Conservation (phyloP, 208 protist species). For the Acanthamoeba sp. region DNA sequence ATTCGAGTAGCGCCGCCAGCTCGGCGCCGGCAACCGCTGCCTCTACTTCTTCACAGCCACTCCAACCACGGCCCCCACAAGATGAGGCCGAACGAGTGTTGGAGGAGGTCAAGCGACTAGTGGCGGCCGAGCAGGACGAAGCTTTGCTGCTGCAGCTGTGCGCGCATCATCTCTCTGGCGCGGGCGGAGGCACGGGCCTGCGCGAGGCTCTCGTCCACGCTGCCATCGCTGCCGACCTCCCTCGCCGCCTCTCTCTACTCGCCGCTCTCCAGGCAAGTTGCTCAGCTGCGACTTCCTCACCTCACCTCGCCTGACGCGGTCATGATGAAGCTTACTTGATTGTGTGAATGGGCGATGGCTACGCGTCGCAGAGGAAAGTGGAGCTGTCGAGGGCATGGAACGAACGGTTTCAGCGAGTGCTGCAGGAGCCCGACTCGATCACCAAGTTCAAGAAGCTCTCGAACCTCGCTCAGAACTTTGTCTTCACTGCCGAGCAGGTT, state of each 20-base stretch:
- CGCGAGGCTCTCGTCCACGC: slow-evolving; percentile 16
- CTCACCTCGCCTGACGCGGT: too few species aligned
- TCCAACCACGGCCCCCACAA: background rate
- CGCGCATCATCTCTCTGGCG: background rate
- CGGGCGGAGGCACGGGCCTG: background rate
- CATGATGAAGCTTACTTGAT: too few species aligned
- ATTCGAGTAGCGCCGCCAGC: background rate
- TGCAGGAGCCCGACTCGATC: slow-evolving; percentile 49
- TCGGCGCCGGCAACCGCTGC: too few species aligned
- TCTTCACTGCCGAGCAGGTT: slow-evolving; percentile 66
- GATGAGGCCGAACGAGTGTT: background rate
- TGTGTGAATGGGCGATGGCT: too few species aligned
- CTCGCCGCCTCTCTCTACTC: background rate
- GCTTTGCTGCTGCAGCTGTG: slow-evolving; percentile 7
- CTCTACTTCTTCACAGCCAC: too few species aligned
- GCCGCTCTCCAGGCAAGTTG: background rate
- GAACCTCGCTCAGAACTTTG: slow-evolving; percentile 64
- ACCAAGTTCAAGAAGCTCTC: slow-evolving; percentile 64
- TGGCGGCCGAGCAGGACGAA: background rate
- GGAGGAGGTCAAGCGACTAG: background rate
- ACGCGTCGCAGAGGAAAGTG: slow-evolving; percentile 17
- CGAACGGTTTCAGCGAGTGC: slow-evolving; percentile 60
- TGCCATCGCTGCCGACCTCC: background rate
- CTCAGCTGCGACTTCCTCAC: background rate
- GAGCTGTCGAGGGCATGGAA: slow-evolving; percentile 57